Evolutionary conservation across 1,139 yeast species (phyloP), one percentile per base, ranked within the genome.

Genomic region (Hemisphaericaspora xylanilytica): DNA sequence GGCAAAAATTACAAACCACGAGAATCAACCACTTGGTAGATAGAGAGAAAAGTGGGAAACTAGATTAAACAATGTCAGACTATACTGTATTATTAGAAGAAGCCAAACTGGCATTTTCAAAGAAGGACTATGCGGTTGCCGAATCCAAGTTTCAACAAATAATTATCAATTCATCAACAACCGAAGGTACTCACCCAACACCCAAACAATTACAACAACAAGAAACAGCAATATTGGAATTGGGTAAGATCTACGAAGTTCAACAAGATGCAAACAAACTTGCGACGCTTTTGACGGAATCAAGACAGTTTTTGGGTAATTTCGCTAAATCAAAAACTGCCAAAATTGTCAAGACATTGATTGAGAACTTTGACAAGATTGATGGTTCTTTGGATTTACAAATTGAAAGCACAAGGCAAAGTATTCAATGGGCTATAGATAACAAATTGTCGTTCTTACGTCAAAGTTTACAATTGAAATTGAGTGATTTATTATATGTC

Each of bases 241-340:
- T 84, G 51, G 89, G 87, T 21, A 70, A 73, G 42, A 53, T 84
- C 14, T 84, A 80, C 56, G 73, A 73, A 44, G 51, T 53, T 1
- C 61, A 64, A 25, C 51, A 66, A 9, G 70, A 78, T 37, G 67
- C 74, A 16, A 67, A 62, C 5, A 75, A 80, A 50, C 72, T 92
- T 38, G 68, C 75, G 13, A 67, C 65, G 29, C 77, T 92, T 55
- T 78, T 92, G 35, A 70, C 78, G n/a, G 74, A 79, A 34, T 83
- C 95, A 0, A 77, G 94, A 48, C 67, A 67, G 6, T 76, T 84
- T 14, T 80, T 90, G 70, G 78, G 79, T 9, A 72, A 78, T 40
- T 81, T 88, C 58, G 96, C 98, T 37, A 92, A 92, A 66, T 85
- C 96, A 20, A 92, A 92, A 63, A 86, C 96, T 8, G 96, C 97